phyloP scores from a whole-genome alignment of 768 basidiomycete genomes.

The Kwoniella newhampshirensis region DNA sequence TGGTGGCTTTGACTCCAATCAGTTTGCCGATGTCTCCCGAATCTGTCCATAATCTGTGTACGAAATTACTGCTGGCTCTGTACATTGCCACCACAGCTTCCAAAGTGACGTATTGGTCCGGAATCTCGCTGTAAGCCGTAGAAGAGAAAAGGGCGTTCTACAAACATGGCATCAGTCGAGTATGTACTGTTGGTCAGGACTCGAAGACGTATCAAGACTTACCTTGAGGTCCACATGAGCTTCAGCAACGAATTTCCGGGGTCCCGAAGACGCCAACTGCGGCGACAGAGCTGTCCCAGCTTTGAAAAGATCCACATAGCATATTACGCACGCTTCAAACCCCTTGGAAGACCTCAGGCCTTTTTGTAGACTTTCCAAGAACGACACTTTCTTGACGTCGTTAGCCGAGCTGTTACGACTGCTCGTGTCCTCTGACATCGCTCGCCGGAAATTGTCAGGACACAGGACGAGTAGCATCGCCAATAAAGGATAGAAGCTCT shows the following conservation, averaged over 20 bases:
- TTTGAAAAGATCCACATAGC: conserved; percentile 73
- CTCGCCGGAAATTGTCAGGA: conserved; percentile 68
- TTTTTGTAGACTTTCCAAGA: conserved; percentile 54
- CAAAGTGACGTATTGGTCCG: conserved; percentile 72
- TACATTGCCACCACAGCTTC: conserved; percentile 72
- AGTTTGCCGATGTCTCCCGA: conserved; percentile 79
- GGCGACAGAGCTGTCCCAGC: conserved; percentile 62
- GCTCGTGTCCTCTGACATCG: conserved; percentile 34
- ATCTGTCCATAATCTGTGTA: conserved; percentile 64
- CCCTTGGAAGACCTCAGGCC: conserved; percentile 62
- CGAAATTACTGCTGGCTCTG: conserved; percentile 64
- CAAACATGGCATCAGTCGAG: background rate
- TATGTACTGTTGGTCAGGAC: too few relatives aligned
- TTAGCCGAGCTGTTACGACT: conserved; percentile 12
- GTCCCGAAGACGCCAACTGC: conserved; percentile 62
- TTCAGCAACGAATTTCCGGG: conserved; percentile 68
- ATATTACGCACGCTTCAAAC: conserved; percentile 67
- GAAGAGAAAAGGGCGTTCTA: conserved; percentile 59
- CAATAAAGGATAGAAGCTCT: conserved; percentile 75
- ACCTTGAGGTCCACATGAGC: conserved; percentile 80
- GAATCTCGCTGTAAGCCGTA: conserved; percentile 64
- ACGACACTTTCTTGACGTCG: conserved; percentile 44
- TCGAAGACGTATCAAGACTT: conserved; percentile 18
- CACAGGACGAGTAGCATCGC: conserved; percentile 71
- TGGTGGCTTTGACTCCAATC: conserved; percentile 69